Conservation (phyloP, 2,329 filamentous ascomycete genomes). For the Hypoxylon sp. region DNA sequence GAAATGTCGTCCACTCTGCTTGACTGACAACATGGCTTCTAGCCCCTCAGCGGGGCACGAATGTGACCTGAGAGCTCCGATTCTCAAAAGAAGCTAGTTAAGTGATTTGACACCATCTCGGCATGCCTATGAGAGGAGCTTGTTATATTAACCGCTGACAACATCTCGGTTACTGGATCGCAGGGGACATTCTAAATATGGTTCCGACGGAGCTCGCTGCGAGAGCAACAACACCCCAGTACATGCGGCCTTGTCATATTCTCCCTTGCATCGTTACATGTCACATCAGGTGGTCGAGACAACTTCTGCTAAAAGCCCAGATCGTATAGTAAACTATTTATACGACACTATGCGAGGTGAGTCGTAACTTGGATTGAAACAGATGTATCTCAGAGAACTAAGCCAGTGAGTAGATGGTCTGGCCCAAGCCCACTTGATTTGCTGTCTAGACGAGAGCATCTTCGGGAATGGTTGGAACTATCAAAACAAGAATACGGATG, state of each 20-base stretch:
- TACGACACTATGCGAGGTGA: constrained; percentile 8
- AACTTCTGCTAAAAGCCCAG: constrained; percentile 38
- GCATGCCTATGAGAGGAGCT: constrained; percentile 40
- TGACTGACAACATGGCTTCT: constrained; percentile 26
- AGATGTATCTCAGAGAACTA: constrained; percentile 11
- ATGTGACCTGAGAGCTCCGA: constrained; percentile 44
- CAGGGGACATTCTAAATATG: constrained; percentile 31
- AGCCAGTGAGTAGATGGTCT: constrained; percentile 24
- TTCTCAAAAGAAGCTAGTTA: constrained; percentile 36
- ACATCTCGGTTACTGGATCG: constrained; percentile 39
- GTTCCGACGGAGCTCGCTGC: constrained; percentile 10
- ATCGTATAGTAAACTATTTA: constrained; percentile 25
- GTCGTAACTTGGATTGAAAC: constrained; percentile 4
- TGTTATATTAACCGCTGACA: constrained; percentile 38
- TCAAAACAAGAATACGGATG: constrained; percentile 27
- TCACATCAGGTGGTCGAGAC: constrained; percentile 42
- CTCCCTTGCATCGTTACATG: constrained; percentile 34
- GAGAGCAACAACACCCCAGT: constrained; percentile 12
- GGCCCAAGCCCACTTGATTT: constrained; percentile 20
- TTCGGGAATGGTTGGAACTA: constrained; percentile 22
- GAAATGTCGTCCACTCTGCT: constrained; percentile 2
- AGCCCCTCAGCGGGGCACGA: constrained; percentile 45
- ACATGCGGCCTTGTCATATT: constrained; percentile 21
- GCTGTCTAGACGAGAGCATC: constrained; percentile 11
- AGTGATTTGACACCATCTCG: constrained; percentile 30